Evolutionary conservation across 805 yeast genomes (phyloP).

Genomic region (Grigorovia humatica): DNA sequence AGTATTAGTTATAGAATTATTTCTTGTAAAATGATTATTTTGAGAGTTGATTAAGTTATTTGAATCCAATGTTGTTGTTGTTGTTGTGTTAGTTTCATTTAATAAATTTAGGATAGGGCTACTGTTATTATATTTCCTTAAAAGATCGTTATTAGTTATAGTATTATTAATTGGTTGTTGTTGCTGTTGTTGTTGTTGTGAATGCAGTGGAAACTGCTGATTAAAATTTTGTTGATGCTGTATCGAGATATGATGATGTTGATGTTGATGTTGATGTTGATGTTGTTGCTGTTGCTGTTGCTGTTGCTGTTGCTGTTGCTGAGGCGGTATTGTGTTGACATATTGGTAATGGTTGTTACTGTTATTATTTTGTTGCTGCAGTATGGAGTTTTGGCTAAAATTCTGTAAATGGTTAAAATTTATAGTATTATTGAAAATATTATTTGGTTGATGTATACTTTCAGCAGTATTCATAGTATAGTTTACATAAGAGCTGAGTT

Average conservation of each 20-base stretch:
- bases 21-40: not conserved
- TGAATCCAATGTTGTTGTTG: no score
- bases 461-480: no score
- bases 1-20: not conserved
- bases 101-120: not conserved
- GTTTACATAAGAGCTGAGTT: no score
- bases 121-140: not conserved
- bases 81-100: not conserved
- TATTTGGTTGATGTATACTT: no score
- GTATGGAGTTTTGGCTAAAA: no score
- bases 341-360: constrained; percentile 4
- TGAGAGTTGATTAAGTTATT: no score
- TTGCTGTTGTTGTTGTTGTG: not conserved
- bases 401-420: no score
- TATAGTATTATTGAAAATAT: no score
- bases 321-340: not conserved
- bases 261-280: constrained; percentile 3
- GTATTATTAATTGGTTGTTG: not conserved
- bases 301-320: constrained; percentile 3
- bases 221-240: constrained; percentile 1
- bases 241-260: not conserved
- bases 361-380: not conserved
- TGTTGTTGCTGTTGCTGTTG: not conserved
- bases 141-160: not conserved
- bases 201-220: not conserved